Evolutionary conservation across 148 eudicot species (phyloP), one percentile per base, ranked within the genome.

Genomic region (Diospyros kaki): DNA sequence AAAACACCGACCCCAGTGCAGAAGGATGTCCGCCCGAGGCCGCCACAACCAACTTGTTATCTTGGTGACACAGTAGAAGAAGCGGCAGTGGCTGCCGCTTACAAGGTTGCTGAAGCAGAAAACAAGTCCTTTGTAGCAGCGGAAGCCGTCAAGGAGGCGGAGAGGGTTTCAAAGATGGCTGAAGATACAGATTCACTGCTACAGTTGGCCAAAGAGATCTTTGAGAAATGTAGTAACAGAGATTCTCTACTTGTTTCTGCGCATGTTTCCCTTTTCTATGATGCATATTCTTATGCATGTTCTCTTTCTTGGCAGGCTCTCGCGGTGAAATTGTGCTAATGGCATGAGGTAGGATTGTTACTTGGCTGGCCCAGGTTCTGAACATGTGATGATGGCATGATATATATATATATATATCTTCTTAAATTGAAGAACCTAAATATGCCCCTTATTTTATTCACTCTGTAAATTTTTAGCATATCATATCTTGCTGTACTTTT

Each of bases 91-190:
- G 68, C 75, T 50, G 95, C 97, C 48, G 93, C 95, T 40, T 87
- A 75, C 75, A 86, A 81, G 73, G 77, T 94, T 71, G 97, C 89
- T 12, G 97, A 89, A 78, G 98, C 95, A 44, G 97, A 94, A 78
- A 82, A 86, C 59, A 85, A 81, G 72, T 81, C 94, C 11, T 82
- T 77, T 66, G 80, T 77, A 11, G 95, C 93, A 43, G 97, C 95
- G 51, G 89, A 88, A 66, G 83, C 95, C 13, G 88, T 86, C 4
- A 88, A 83, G 72, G 98, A 94, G 73, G 88, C 87, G 0, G 98
- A 94, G 71, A 87, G 90, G 81, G 79, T 90, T 59, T 72, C 85
- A 12, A 83, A 55, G 79, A 73, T 94, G 93, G 88, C 88, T 45
- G 98, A 90, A 83, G 95, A 91, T 54, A 65, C 89, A 43, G 90